Evolutionary conservation across 106 monocot species (phyloP).

Genomic region (Vanilla planifolia): DNA sequence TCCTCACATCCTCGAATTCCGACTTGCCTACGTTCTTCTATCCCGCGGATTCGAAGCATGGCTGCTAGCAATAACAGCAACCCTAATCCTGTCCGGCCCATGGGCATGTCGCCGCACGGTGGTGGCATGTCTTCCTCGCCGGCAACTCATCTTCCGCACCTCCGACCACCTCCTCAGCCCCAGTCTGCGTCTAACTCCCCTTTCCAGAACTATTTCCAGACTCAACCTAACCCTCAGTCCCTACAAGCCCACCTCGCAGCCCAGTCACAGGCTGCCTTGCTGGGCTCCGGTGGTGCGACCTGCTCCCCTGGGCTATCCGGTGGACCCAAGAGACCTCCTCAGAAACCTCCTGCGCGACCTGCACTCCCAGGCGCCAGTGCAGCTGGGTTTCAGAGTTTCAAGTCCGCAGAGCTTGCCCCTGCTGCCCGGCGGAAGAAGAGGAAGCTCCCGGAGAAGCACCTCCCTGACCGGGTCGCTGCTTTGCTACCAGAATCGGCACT

Average conservation of each 20-base stretch:
- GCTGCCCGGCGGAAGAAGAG: slow-evolving; percentile 88
- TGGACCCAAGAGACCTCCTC: slow-evolving; percentile 29
- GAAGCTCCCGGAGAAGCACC: slow-evolving; percentile 87
- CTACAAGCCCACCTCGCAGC: slow-evolving; percentile 30
- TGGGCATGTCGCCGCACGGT: slow-evolving; percentile 14
- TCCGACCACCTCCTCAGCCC: slow-evolving; percentile 36
- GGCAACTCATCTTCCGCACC: slow-evolving; percentile 31
- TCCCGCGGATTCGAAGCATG: slow-evolving; percentile 17
- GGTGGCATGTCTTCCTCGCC: slow-evolving; percentile 21
- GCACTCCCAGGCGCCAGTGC: slow-evolving; percentile 10
- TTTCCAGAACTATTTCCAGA: slow-evolving; percentile 32
- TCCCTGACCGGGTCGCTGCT: slow-evolving; percentile 90
- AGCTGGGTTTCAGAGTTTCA: slow-evolving; percentile 19
- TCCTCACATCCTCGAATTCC: neutral
- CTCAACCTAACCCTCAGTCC: slow-evolving; percentile 43
- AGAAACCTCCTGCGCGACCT: slow-evolving; percentile 33
- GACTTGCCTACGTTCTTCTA: neutral
- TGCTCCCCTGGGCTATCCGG: slow-evolving; percentile 18
- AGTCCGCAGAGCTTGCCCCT: slow-evolving; percentile 66
- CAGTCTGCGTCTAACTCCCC: slow-evolving; percentile 20
- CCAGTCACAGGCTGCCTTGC: slow-evolving; percentile 12
- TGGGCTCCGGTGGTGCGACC: slow-evolving; percentile 8
- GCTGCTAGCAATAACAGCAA: slow-evolving; percentile 18
- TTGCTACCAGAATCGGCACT: slow-evolving; percentile 90
- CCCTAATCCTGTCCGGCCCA: slow-evolving; percentile 9